Base-by-base conservation (phyloP, 306 rosid genomes). In the Cicer judaicum region DNA sequence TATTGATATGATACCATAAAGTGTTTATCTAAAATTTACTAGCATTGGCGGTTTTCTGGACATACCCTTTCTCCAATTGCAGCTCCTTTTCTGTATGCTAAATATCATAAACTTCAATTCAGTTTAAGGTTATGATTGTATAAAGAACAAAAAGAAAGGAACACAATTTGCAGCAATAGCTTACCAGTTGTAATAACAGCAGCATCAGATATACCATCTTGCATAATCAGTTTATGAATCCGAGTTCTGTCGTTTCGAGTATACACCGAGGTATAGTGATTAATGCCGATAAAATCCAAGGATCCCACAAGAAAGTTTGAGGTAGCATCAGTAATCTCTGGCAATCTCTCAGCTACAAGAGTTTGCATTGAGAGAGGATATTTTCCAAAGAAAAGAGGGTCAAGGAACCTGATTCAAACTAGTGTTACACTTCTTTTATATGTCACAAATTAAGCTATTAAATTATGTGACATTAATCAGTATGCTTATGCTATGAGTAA, bases 11-110 rank as follows among this genome's bases (percentile, higher is more conserved):
- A 54, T 18, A 34, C 39, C 70, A 52, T 55, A 7, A 55, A 55
- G 53, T 64, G 24, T 53, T 53, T 12, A 62, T 42, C 43, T 43
- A 24, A 24, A 56, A 54, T 66, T 38, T 69, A 59, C 59, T 42
- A 78, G 73, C 38, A 21, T 55, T 38, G 7, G 42, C n/a, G 64
- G 29, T 77, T 56, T 70, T 75, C 19, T 64, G 53, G 68, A 71
- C 94, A 16, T 91, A 89, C 98, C 85, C 68, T 91, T 80, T 93
- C 92, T 83, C 98, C 98, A 41, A 93, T 93, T 19, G 92, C 84
- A 81, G 82, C 76, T 73, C 89, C 86, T 65, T 77, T 78, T 82
- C 86, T 78, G 79, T 88, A 76, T 59, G 96, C 98, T 93, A 66
- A 79, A 72, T 43, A 76, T 80, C 70, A 80, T 67, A 83, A 75